Evolutionary conservation across 352 stramenopile species (phyloP), one percentile per base, ranked within the genome.

Genomic region (Globisporangium cederbergense): DNA sequence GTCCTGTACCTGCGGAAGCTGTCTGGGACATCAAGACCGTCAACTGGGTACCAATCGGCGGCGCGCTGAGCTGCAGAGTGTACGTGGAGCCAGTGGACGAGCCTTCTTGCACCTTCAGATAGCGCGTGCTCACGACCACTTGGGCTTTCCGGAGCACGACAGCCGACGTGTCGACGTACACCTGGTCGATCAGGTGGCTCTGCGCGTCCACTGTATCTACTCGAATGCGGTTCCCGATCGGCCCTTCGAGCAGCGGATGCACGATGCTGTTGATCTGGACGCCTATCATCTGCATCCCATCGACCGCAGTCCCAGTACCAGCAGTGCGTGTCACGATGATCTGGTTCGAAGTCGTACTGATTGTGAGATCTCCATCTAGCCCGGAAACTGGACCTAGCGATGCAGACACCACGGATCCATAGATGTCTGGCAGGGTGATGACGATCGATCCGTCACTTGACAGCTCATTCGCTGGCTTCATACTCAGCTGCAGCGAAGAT

Each of bases 201-300:
- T 58, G 36, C 16, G 10, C 61, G 62, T 90, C 76, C 8, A 83
- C 62, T 5, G 78, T 91, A 4, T 89, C 75, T 14, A 93, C 22
- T 3, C 81, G 70, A 13, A 91, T 56, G 11, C 52, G 58, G 34
- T 59, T 62, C 0, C 81, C 84, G 9, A 91, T 66, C 0, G 77
- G 65, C 13, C 82, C 84, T 70, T 93, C 84, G 2, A 91, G 51
- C 20, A 71, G 34, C 4, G 84, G 82, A 16, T 91, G 78, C 18
- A 60, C 2, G 3, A 90, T 53, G 18, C 60, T 68, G 34, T 67
- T 40, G 8, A 90, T 18, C 5, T 61, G 20, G 2, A 90, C 18
- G 3, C 59, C 46, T 0, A 89, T 66, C 2, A 62, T 32, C 28
- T 76, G 68, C 61, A 78, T 76, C 1, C 40, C 79, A 0, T 32